Base-by-base conservation (phyloP, 352 stramenopile genomes). In the Phytophthora megakarya region DNA sequence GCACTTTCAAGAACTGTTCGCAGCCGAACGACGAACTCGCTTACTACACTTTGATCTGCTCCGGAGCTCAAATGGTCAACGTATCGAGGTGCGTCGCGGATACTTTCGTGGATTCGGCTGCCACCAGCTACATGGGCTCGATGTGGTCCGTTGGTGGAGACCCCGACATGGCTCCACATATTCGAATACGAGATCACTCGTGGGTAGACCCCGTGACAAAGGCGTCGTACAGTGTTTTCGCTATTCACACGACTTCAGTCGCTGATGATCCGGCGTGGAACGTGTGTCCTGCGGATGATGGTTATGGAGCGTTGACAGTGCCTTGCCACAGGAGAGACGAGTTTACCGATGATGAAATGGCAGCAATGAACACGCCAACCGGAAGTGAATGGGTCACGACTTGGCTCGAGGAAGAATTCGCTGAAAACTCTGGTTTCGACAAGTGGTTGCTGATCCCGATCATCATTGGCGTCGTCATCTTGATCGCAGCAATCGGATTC, bases 41-140 rank as follows among this genome's bases (percentile, higher is more conserved):
- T 3, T 78, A 59, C 55, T 56, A 61, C 39, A 70, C 63, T 10
- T 26, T 66, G 0, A 75, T 62, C 15, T 84, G 73, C 43, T 71
- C 61, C 3, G 73, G 70, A n/a, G n/a, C 28, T 1, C 56, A 78
- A 39, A 81, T 84, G 72, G 52, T 79, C 19, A 62, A 50, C 7
- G 72, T 72, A 3, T 46, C 61, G 13, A 63, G 67, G n/a, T 81
- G 75, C n/a, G 67, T 70, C 1, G 64, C 48, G 6, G 73, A 79
- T 19, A 62, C 48, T 6, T 70, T 61, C 35, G 53, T 62, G 3
- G 54, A 61, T 19, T 55, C 55, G 16, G 55, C 54, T 18, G 51
- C 55, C 0, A 35, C 18, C 12, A 56, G 46, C 7, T 58, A 49
- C 23, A 49, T 78, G 54, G 49, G 54, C 38, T 64, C 73, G 5